A percentile compares a stretch with the other conserved stretches of the same genome.
These are phyloP conservation scores for Candolleomyces efflorescens DNA, from an alignment of 768 basidiomycete species.

Conservation along the genomic window DNA sequence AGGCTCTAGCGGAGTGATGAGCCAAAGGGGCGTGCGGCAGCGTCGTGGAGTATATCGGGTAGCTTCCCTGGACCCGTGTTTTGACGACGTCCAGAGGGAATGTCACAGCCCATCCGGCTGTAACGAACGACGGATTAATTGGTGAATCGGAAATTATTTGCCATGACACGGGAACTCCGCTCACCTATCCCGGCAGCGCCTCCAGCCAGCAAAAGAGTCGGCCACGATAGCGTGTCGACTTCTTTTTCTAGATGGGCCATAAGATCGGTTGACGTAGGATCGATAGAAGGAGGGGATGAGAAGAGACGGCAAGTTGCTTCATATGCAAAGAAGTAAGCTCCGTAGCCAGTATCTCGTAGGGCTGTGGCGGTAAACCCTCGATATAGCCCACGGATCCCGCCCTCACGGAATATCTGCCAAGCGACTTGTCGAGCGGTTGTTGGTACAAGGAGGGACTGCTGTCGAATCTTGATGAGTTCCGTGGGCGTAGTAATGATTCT, in stretches of 20 bases:
- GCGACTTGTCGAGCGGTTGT: slow-evolving; percentile 53
- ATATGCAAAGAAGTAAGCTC: slow-evolving; percentile 81
- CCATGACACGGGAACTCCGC: not conserved
- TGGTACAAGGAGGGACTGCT: slow-evolving; percentile 52
- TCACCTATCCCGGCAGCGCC: slow-evolving; percentile 66
- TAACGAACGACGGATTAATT: not conserved
- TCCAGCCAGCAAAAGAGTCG: slow-evolving; percentile 64
- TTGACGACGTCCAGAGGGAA: slow-evolving; percentile 91
- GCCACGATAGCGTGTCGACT: slow-evolving; percentile 40
- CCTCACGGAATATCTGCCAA: slow-evolving; percentile 45
- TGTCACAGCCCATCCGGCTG: slow-evolving; percentile 71
- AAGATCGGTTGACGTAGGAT: slow-evolving; percentile 26
- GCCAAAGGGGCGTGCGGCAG: no score
- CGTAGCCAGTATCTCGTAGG: slow-evolving; percentile 77
- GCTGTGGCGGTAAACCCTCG: slow-evolving; percentile 73
- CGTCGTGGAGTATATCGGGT: slow-evolving; percentile 11
- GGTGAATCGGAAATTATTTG: not conserved
- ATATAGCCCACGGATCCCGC: slow-evolving; percentile 67
- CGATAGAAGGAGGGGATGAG: slow-evolving; percentile 19
- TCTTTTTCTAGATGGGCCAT: slow-evolving; percentile 36
- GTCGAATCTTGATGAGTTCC: slow-evolving; percentile 85
- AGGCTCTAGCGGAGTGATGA: no score
- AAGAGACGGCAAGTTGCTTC: slow-evolving; percentile 60
- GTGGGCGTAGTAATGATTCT: slow-evolving; percentile 70
- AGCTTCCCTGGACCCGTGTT: slow-evolving; percentile 73